phyloP scores from a whole-genome alignment of 169 alveolate species.

The Babesia bovis region DNA sequence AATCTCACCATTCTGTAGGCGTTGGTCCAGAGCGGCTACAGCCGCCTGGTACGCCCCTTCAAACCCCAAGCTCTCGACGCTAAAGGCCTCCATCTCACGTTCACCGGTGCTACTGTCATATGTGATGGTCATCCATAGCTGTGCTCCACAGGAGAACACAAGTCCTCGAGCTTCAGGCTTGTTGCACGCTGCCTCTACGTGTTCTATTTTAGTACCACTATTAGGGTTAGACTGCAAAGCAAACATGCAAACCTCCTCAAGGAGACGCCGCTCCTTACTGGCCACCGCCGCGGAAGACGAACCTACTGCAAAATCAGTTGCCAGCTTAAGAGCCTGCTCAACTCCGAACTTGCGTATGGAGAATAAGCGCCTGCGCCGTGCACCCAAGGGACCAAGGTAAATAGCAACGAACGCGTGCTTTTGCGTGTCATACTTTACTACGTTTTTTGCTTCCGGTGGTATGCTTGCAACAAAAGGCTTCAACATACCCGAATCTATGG shows the following conservation, averaged over 20 bases:
- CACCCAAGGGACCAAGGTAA: conserved; percentile 68
- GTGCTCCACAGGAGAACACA: conserved; percentile 59
- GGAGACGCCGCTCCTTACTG: conserved; percentile 44
- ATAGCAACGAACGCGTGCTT: conserved; percentile 73
- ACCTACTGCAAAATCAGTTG: conserved; percentile 49
- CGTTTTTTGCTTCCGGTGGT: conserved; percentile 42
- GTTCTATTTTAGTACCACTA: conserved; percentile 26
- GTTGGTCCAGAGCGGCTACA: conserved; percentile 24
- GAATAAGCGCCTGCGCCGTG: conserved; percentile 64
- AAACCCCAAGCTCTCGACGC: conserved; percentile 40
- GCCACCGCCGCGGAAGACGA: conserved; percentile 42
- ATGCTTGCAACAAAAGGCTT: neutral
- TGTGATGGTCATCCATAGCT: conserved; percentile 53
- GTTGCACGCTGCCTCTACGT: conserved; percentile 35
- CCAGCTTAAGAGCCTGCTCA: conserved; percentile 65
- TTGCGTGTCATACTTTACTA: conserved; percentile 64
- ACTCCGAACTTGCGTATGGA: conserved; percentile 68
- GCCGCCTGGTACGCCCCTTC: conserved; percentile 51
- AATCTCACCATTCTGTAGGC: conserved; percentile 17
- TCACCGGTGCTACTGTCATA: conserved; percentile 21
- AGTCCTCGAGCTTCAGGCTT: conserved; percentile 51
- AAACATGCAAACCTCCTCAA: conserved; percentile 49
- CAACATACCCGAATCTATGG: neutral
- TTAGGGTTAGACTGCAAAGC: conserved; percentile 34
- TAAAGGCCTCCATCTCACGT: conserved; percentile 34